Percentiles rank a stretch among this genome's conserved stretches.
Evolutionary conservation across 2,329 filamentous ascomycete species (phyloP).

Genomic region (Colletotrichum sp.): DNA sequence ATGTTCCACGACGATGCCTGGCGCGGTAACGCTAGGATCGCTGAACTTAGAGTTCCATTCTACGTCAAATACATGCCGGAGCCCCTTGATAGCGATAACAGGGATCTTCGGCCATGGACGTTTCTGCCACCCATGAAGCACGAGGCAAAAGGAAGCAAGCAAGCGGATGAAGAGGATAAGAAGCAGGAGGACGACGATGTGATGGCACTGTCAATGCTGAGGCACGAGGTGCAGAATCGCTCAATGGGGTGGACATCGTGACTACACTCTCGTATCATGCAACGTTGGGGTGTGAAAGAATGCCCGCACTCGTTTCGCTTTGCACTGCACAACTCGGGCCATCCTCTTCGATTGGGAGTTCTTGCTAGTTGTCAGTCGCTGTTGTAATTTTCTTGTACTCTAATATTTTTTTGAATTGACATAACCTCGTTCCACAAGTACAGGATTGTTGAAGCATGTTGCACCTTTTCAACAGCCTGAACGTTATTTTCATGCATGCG

Average conservation of each 20-base stretch:
- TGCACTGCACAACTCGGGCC: neutral
- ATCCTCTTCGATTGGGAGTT: neutral
- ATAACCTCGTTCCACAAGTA: neutral
- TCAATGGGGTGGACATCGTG: neutral
- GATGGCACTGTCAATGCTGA: neutral
- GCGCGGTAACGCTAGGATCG: neutral
- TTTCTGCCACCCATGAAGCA: neutral
- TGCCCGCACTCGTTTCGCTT: neutral
- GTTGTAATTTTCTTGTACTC: neutral
- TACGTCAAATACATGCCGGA: neutral
- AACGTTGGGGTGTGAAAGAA: neutral
- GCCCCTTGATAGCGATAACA: neutral
- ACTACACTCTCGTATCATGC: neutral
- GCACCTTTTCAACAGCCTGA: neutral
- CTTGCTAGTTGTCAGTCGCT: neutral
- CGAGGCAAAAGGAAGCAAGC: neutral
- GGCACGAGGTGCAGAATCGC: neutral
- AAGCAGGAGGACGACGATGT: neutral
- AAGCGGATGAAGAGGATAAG: too few species aligned
- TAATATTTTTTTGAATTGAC: neutral
- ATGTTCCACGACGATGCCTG: neutral
- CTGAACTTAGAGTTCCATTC: neutral
- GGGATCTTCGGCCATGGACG: neutral
- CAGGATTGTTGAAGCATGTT: neutral
- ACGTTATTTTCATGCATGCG: neutral